These are phyloP conservation scores for Prunus mume DNA, from an alignment of 306 rosid species.

Conservation along the genomic window DNA sequence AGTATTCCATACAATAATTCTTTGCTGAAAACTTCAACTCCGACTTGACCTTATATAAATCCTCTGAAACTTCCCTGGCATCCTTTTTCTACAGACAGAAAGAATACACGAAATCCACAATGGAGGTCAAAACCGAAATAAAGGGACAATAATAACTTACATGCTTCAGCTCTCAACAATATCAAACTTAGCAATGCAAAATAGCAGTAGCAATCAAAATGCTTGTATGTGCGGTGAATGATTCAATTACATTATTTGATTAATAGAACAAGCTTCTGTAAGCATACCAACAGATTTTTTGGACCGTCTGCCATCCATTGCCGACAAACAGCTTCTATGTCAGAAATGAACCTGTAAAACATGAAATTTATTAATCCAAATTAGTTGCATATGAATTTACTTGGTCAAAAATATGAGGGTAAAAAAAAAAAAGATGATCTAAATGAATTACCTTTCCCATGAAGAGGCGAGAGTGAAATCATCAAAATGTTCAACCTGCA, in stretches of 20 bases:
- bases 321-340: conserved; percentile 85
- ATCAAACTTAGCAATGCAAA: not conserved
- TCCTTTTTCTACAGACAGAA: conserved; percentile 58
- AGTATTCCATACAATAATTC: conserved; percentile 82
- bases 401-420: not conserved
- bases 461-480: conserved; percentile 96
- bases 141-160: not conserved
- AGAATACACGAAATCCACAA: not conserved
- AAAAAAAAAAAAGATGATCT: not conserved
- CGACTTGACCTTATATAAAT: conserved; percentile 72
- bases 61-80: conserved; percentile 55
- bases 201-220: not conserved
- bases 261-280: not conserved
- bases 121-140: not conserved
- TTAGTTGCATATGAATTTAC: not conserved
- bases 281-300: conserved; percentile 69
- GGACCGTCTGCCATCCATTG: conserved; percentile 89
- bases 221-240: not conserved
- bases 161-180: not conserved
- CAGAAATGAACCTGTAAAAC: conserved; percentile 77
- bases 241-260: not conserved
- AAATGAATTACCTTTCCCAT: conserved; percentile 75
- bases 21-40: conserved; percentile 75
- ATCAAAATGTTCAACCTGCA: conserved; percentile 90
- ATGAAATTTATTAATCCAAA: not conserved